A percentile compares a stretch with the other conserved stretches of the same genome.
Evolutionary conservation across 2,329 filamentous ascomycete genomes (phyloP).

Genomic region (Aspergillus tamarii): DNA sequence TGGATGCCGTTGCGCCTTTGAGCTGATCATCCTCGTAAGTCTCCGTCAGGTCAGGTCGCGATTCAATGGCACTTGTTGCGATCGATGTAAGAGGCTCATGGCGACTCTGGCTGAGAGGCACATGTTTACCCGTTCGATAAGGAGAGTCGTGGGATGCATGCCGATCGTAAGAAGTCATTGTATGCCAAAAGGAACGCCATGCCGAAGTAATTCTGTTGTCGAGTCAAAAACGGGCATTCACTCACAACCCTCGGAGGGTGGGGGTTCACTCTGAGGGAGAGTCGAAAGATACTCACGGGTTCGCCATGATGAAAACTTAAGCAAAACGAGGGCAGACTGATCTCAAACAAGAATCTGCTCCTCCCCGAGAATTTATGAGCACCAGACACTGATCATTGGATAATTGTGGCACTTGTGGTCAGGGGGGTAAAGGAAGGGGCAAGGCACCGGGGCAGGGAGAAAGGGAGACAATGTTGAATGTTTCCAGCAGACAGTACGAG

Average conservation of each 20-base stretch:
- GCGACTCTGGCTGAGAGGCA: constrained; percentile 81
- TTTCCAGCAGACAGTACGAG: constrained; percentile 9
- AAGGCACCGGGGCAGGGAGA: constrained; percentile 8
- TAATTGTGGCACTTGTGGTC: background rate
- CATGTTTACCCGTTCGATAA: constrained; percentile 86
- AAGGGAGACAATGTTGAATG: constrained; percentile 12
- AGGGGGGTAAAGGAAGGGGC: constrained; percentile 2
- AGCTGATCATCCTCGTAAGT: constrained; percentile 75
- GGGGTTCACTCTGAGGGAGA: background rate
- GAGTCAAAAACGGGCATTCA: constrained; percentile 3
- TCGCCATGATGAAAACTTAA: constrained; percentile 23
- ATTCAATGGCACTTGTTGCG: constrained; percentile 82
- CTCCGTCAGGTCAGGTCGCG: constrained; percentile 78
- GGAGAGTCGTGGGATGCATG: constrained; percentile 92
- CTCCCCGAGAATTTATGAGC: constrained; percentile 13
- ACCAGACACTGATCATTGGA: constrained; percentile 22
- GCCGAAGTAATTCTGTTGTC: constrained; percentile 65
- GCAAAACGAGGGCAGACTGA: background rate
- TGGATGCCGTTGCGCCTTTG: constrained; percentile 58
- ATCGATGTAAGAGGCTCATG: constrained; percentile 84
- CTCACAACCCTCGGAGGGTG: background rate
- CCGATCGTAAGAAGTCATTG: constrained; percentile 77
- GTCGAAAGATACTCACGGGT: constrained; percentile 23
- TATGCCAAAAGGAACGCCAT: constrained; percentile 94
- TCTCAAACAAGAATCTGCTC: constrained; percentile 12